Conservation (phyloP, 768 basidiomycete species). For the Sarcodon sp. region DNA sequence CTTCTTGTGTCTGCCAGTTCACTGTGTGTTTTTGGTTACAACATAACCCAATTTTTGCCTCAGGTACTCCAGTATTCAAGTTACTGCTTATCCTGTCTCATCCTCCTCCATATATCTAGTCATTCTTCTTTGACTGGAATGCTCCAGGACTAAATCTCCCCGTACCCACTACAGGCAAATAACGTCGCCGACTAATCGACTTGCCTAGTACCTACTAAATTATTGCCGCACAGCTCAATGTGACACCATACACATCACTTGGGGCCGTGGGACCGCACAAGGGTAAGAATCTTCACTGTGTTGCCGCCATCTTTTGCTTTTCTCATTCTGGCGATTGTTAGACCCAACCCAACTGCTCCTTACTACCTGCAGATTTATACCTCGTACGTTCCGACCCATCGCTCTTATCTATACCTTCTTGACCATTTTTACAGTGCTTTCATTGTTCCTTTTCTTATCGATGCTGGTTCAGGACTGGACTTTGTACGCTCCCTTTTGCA, state of each 20-base stretch:
- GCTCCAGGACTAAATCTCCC: conserved; percentile 15
- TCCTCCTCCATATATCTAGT: conserved; percentile 4
- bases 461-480: conserved; percentile 29
- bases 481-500: conserved; percentile 26
- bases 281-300: conserved; percentile 11
- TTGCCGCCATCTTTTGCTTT: not conserved
- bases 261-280: conserved; percentile 12
- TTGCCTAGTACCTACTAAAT: not conserved
- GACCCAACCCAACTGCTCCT: conserved; percentile 41
- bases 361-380: conserved; percentile 51
- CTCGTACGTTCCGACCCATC: conserved; percentile 27
- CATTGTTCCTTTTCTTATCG: conserved; percentile 37
- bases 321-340: conserved; percentile 12
- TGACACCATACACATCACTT: conserved; percentile 17
- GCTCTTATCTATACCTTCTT: not conserved
- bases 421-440: conserved; percentile 23
- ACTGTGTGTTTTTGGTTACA: not conserved
- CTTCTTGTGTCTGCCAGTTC: no score
- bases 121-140: conserved; percentile 19
- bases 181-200: not conserved
- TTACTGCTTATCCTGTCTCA: not conserved
- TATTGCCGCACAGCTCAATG: conserved; percentile 16
- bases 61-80: conserved; percentile 1
- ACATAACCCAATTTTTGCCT: not conserved
- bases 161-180: conserved; percentile 18